Conservation (phyloP, 805 yeast genomes). For the Kuraishia ogatae region DNA sequence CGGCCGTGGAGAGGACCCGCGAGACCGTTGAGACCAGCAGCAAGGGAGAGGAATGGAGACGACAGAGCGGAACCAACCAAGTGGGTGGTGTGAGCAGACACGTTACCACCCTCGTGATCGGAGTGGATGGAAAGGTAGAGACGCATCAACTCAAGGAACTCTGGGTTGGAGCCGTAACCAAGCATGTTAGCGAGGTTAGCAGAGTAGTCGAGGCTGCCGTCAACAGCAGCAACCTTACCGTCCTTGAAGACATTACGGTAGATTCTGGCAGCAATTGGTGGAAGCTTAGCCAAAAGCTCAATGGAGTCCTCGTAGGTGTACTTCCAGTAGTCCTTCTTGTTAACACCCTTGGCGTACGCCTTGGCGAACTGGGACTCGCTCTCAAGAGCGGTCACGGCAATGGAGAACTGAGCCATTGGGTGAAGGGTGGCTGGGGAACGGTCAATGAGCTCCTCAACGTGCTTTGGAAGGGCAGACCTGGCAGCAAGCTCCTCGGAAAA, state of each 20-base stretch:
- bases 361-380: conserved; percentile 76
- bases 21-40: conserved; percentile 79
- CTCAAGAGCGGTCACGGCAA: conserved; percentile 76
- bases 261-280: conserved; percentile 73
- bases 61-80: conserved; percentile 78
- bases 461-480: conserved; percentile 69
- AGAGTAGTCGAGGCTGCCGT: conserved; percentile 55
- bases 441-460: conserved; percentile 65
- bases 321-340: conserved; percentile 79
- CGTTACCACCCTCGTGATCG: conserved; percentile 89
- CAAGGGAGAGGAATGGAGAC: conserved; percentile 67
- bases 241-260: conserved; percentile 81
- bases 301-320: conserved; percentile 75
- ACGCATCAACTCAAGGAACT: conserved; percentile 73
- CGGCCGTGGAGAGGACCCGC: conserved; percentile 88
- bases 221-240: conserved; percentile 52
- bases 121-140: conserved; percentile 75
- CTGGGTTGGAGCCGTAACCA: conserved; percentile 52
- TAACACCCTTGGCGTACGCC: conserved; percentile 78
- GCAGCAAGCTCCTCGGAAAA: conserved; percentile 73
- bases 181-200: conserved; percentile 51
- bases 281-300: conserved; percentile 74
- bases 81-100: conserved; percentile 81
- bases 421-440: conserved; percentile 68
- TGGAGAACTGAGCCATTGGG: conserved; percentile 87